These are phyloP conservation scores for Drechslerella stenobrocha DNA, from an alignment of 2,329 filamentous ascomycete genomes.

Conservation along the genomic window DNA sequence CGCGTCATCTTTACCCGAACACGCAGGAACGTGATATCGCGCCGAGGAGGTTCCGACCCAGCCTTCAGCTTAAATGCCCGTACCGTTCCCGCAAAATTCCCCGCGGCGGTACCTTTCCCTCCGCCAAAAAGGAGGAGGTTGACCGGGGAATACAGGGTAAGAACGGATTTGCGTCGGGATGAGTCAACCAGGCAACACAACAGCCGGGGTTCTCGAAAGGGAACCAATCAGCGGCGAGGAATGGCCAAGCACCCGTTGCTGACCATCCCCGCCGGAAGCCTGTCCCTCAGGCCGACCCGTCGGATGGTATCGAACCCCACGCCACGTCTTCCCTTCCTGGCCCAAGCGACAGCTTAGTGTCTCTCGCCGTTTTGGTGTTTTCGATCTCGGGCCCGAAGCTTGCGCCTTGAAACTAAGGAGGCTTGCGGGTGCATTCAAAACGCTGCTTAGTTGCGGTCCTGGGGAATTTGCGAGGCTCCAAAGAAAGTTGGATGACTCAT, in stretches of 20 bases:
- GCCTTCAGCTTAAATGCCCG: slow-evolving; percentile 23
- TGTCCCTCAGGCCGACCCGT: slow-evolving; percentile 36
- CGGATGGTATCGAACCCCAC: slow-evolving; percentile 30
- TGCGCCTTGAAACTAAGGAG: slow-evolving; percentile 45
- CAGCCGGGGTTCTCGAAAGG: background rate
- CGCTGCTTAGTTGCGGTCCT: slow-evolving; percentile 17
- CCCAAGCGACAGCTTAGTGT: slow-evolving; percentile 7
- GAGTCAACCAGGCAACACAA: slow-evolving; percentile 41
- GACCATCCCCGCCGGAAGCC: slow-evolving; percentile 24
- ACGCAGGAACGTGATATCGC: slow-evolving; percentile 45
- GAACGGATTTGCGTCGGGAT: slow-evolving; percentile 24
- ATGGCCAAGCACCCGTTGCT: slow-evolving; percentile 17
- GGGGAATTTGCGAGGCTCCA: slow-evolving; percentile 47
- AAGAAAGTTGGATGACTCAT: slow-evolving; percentile 43
- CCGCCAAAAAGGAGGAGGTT: slow-evolving; percentile 25
- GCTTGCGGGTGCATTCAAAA: slow-evolving; percentile 45
- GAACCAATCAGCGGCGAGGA: slow-evolving; percentile 18
- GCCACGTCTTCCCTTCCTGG: slow-evolving; percentile 24
- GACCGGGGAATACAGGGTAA: slow-evolving; percentile 13
- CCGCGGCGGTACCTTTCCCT: background rate
- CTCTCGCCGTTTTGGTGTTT: slow-evolving; percentile 32
- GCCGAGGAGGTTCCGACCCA: slow-evolving; percentile 8
- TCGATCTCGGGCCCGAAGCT: slow-evolving; percentile 22
- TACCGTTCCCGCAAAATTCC: background rate
- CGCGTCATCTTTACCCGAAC: slow-evolving; percentile 24